These are phyloP conservation scores for Globisporangium abappressorium DNA, from an alignment of 352 stramenopile genomes.

Conservation along the genomic window DNA sequence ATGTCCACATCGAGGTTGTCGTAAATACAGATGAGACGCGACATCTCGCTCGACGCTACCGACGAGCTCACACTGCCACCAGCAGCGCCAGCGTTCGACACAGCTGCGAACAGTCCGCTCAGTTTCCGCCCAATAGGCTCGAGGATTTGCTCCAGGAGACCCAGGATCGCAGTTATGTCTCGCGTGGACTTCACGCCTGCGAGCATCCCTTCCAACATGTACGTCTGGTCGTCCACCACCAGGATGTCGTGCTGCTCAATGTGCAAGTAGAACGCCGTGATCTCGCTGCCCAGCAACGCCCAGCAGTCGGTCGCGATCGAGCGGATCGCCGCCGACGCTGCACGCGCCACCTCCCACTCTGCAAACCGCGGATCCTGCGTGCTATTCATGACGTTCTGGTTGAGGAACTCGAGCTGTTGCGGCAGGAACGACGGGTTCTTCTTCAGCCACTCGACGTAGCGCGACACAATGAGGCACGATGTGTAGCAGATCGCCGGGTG, in stretches of 20 bases:
- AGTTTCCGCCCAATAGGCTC: constrained; percentile 61
- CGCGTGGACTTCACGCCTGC: constrained; percentile 45
- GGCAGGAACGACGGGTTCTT: constrained; percentile 44
- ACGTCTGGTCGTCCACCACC: constrained; percentile 75
- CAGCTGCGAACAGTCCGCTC: constrained; percentile 37
- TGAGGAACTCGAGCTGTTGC: constrained; percentile 65
- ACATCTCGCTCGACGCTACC: constrained; percentile 55
- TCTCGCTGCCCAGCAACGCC: constrained; percentile 54
- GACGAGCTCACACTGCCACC: constrained; percentile 32
- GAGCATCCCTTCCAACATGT: constrained; percentile 81
- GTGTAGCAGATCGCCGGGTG: constrained; percentile 86
- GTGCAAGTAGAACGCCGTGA: constrained; percentile 77
- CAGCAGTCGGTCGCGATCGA: constrained; percentile 80
- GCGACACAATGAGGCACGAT: constrained; percentile 80
- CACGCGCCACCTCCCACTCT: constrained; percentile 77
- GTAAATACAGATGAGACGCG: constrained; percentile 83
- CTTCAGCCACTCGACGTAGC: constrained; percentile 73
- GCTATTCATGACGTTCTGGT: constrained; percentile 63
- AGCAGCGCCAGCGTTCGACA: constrained; percentile 15
- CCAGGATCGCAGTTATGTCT: constrained; percentile 43
- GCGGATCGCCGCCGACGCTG: constrained; percentile 65
- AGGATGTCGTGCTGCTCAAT: constrained; percentile 69
- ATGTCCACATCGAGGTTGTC: constrained; percentile 62
- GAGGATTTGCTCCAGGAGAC: constrained; percentile 64
- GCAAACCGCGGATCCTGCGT: constrained; percentile 37